A percentile compares a stretch with the other conserved stretches of the same genome.
Evolutionary conservation across 2,329 filamentous ascomycete species (phyloP).

Genomic region (Clarireedia paspali): DNA sequence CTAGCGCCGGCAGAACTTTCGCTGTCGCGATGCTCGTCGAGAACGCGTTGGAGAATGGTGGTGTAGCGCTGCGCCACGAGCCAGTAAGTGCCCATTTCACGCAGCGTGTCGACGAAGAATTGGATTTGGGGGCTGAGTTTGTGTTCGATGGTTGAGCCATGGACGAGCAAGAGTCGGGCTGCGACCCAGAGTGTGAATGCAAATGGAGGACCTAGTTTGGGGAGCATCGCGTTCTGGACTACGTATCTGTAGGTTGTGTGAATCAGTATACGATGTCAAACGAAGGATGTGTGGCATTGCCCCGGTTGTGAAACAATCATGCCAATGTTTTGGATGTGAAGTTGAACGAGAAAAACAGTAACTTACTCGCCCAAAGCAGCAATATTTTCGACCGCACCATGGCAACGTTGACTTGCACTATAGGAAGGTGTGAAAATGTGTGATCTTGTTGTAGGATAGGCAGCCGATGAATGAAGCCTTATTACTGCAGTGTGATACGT

Average conservation of each 20-base stretch:
- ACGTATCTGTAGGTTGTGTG: conserved; percentile 36
- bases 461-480: conserved; percentile 82
- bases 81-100: conserved; percentile 77
- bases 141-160: conserved; percentile 82
- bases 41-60: conserved; percentile 68
- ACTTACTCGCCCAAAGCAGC: conserved; percentile 64
- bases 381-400: conserved; percentile 76
- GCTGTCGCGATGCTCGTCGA: conserved; percentile 78
- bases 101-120: conserved; percentile 74
- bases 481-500: conserved; percentile 88
- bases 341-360: not conserved
- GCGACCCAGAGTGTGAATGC: conserved; percentile 92
- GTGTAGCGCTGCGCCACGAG: conserved; percentile 79
- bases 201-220: conserved; percentile 80
- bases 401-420: conserved; percentile 74
- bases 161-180: conserved; percentile 77
- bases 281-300: not conserved
- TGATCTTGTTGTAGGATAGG: conserved; percentile 82
- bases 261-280: not conserved
- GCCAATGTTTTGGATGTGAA: not conserved
- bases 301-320: not conserved
- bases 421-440: conserved; percentile 86
- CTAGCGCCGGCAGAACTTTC: conserved; percentile 52
- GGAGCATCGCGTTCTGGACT: conserved; percentile 63
- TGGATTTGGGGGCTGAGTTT: conserved; percentile 72